Evolutionary conservation across 2,329 filamentous ascomycete species (phyloP), one percentile per base, ranked within the genome.

Genomic region (Paradendryphiella salina): DNA sequence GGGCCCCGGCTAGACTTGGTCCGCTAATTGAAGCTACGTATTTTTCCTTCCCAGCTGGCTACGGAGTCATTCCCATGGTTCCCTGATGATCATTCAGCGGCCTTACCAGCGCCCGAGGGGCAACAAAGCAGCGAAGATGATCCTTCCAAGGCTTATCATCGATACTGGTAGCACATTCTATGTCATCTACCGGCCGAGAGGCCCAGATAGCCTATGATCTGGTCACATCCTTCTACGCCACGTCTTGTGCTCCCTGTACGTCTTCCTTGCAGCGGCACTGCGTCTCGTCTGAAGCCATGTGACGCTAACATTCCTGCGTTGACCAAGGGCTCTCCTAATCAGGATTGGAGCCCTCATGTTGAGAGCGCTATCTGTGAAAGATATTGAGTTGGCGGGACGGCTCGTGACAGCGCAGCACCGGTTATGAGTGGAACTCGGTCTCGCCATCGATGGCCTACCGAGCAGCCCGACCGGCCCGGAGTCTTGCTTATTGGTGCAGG

Each of bases 181-280:
- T 11, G 11, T 14, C 14, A 31, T 20, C n/a, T 7, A 33, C n/a
- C 23, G 43, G 20, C 28, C 14, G 26, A 47, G 28, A 29, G 21
- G n/a, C 13, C 29, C 20, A 34, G 23, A 20, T 18, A 20, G 31
- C 17, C 13, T 41, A 35, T 13, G 45, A 28, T 26, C 26, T 41
- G 35, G 45, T 38, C 37, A 35, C 21, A 20, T 7, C 23, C 36
- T 18, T 38, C 45, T 17, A 21, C 15, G 36, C 36, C 33, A 36
- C 33, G 42, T 8, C 23, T 37, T 45, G 23, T 23, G 31, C 31
- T 28, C 21, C 18, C 37, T 47, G 45, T 21, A 23, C 36, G 37
- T 47, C 45, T 47, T 41, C 41, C 45, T 34, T 41, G 37, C 37
- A 47, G 45, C 45, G 37, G 36, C 10, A 20, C 31, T 15, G 45